Percentiles rank a stretch among this genome's conserved stretches.
These are phyloP conservation scores for Herpetomonas tarakana DNA, from an alignment of 208 protist genomes.

Conservation along the genomic window DNA sequence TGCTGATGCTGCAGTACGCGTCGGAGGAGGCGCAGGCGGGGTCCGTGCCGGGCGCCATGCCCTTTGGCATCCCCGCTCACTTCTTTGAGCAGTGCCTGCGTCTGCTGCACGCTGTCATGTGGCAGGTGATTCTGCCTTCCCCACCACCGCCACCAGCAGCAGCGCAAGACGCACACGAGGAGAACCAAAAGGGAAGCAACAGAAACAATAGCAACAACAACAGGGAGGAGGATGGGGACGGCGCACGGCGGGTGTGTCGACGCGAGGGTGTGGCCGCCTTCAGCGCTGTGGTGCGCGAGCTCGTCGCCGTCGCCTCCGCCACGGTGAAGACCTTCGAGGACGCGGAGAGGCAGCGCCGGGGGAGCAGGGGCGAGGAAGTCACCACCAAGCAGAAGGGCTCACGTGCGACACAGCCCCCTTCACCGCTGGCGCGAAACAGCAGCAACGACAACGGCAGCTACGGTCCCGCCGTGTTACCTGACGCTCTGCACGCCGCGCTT, in stretches of 20 bases:
- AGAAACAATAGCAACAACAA: no score
- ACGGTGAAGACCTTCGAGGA: constrained; percentile 20
- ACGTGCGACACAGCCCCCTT: no score
- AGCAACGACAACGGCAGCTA: not conserved
- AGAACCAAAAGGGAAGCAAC: no score
- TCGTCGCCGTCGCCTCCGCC: constrained; percentile 21
- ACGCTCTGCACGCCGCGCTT: constrained; percentile 25
- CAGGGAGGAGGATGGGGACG: not conserved
- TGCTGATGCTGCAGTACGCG: constrained; percentile 55
- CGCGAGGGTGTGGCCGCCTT: constrained; percentile 34
- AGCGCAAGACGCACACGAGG: not conserved
- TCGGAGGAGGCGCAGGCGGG: constrained; percentile 17
- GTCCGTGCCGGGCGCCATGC: constrained; percentile 19
- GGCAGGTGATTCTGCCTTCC: constrained; percentile 16
- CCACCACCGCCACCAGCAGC: not conserved
- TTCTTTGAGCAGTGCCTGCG: constrained; percentile 42
- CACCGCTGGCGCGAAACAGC: not conserved
- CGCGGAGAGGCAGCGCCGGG: not conserved
- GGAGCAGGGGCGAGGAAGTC: not conserved
- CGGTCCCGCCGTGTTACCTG: not conserved
- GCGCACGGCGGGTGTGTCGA: constrained; percentile 6
- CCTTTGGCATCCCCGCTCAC: constrained; percentile 25
- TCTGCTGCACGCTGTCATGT: constrained; percentile 32
- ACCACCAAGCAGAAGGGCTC: no score
- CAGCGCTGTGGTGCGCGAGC: constrained; percentile 19